phyloP scores from a whole-genome alignment of 495 filamentous ascomycete genomes.

The Ramalina intermedia region DNA sequence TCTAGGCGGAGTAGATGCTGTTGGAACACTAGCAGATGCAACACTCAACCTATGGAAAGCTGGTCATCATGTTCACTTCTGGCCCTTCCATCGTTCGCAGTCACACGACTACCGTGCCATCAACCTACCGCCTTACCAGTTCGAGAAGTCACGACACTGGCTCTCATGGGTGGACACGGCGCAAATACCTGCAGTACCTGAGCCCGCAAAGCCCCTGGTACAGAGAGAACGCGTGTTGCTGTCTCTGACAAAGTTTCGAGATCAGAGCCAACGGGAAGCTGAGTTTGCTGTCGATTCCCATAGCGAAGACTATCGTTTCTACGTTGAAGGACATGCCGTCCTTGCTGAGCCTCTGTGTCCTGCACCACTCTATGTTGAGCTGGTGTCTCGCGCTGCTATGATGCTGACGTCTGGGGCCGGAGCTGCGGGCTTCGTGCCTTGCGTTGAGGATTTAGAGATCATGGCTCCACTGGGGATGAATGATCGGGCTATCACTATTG shows the following conservation, averaged over 20 bases:
- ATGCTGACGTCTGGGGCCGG: neutral
- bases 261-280: neutral
- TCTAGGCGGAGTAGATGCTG: no score
- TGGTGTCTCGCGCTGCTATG: neutral
- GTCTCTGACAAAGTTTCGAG: neutral
- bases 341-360: neutral
- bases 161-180: constrained; percentile 9
- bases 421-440: neutral
- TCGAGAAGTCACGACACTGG: constrained; percentile 31
- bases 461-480: neutral
- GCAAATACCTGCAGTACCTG: no score
- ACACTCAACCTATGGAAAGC: constrained; percentile 34
- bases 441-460: constrained; percentile 5
- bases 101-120: constrained; percentile 20
- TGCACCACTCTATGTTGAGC: constrained; percentile 1
- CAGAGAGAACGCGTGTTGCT: neutral
- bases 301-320: neutral
- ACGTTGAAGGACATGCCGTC: neutral
- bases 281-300: neutral
- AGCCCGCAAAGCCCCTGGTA: neutral
- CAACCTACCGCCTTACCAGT: constrained; percentile 38
- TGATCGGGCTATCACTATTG: no score
- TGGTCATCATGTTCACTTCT: constrained; percentile 28
- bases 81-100: constrained; percentile 30
- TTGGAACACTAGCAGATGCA: constrained; percentile 10